Conservation (phyloP, 208 protist species). For the Leishmania lainsoni region DNA sequence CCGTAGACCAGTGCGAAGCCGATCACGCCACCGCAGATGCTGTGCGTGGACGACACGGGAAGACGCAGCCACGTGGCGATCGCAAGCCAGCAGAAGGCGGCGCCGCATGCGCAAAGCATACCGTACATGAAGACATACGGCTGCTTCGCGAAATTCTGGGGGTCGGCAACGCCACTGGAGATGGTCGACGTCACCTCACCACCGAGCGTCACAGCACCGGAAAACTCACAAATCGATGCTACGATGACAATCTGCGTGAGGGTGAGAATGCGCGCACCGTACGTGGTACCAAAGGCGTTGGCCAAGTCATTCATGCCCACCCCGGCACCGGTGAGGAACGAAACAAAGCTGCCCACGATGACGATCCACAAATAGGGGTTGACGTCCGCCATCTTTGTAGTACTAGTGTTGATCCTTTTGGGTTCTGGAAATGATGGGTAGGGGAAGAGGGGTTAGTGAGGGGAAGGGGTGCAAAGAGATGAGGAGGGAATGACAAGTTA, state of each 20-base stretch:
- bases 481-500: neutral
- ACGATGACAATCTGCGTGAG: conserved; percentile 77
- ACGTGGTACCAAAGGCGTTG: conserved; percentile 86
- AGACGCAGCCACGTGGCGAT: conserved; percentile 52
- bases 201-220: conserved; percentile 62
- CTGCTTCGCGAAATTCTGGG: conserved; percentile 35
- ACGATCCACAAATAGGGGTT: conserved; percentile 72
- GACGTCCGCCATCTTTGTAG: conserved; percentile 5
- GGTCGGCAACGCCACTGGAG: conserved; percentile 52
- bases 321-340: conserved; percentile 65
- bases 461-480: neutral
- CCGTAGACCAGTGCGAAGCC: conserved; percentile 72
- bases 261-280: conserved; percentile 70
- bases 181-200: conserved; percentile 63
- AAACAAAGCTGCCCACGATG: conserved; percentile 55
- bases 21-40: conserved; percentile 61
- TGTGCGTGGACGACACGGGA: conserved; percentile 63
- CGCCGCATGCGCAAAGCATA: conserved; percentile 53
- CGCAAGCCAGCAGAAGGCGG: conserved; percentile 53
- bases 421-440: neutral
- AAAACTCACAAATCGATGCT: conserved; percentile 73
- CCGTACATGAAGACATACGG: conserved; percentile 81
- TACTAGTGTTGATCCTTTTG: neutral
- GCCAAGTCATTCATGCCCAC: conserved; percentile 88
- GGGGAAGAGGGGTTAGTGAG: neutral